Conservation (phyloP, 164 flowering plant species). For the Annona squamosa region DNA sequence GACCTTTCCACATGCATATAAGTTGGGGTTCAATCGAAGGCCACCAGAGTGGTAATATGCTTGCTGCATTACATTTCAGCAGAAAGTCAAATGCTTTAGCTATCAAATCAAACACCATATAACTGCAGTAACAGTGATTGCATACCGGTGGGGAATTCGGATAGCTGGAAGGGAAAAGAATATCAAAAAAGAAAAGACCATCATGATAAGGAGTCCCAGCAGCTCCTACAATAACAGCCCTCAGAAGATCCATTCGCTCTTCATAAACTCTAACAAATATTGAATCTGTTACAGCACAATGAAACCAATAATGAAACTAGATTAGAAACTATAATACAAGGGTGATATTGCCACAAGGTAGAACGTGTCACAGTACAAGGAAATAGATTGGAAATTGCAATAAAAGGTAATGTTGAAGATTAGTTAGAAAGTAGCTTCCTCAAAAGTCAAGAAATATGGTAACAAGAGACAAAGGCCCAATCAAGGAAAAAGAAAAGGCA, state of each 20-base stretch:
- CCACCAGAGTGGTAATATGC: slow-evolving; percentile 79
- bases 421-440: too few relatives aligned
- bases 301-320: neutral
- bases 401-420: too few relatives aligned
- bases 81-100: slow-evolving; percentile 9
- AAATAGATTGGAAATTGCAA: neutral
- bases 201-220: slow-evolving; percentile 89
- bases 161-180: slow-evolving; percentile 50
- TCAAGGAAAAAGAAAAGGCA: too few relatives aligned
- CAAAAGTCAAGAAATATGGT: too few relatives aligned
- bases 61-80: slow-evolving; percentile 30
- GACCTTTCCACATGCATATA: slow-evolving; percentile 75
- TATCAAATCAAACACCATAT: neutral
- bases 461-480: too few relatives aligned
- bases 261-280: slow-evolving; percentile 75
- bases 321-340: neutral
- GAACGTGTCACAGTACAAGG: too few relatives aligned
- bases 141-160: slow-evolving; percentile 77
- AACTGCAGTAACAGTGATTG: slow-evolving; percentile 2
- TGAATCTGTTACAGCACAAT: slow-evolving; percentile 34
- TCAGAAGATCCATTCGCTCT: slow-evolving; percentile 71
- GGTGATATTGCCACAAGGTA: too few relatives aligned
- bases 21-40: slow-evolving; percentile 77
- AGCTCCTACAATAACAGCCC: slow-evolving; percentile 89
- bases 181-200: slow-evolving; percentile 80